Conservation (phyloP, 495 filamentous ascomycete species). For the Aspergillus egyptiacus region DNA sequence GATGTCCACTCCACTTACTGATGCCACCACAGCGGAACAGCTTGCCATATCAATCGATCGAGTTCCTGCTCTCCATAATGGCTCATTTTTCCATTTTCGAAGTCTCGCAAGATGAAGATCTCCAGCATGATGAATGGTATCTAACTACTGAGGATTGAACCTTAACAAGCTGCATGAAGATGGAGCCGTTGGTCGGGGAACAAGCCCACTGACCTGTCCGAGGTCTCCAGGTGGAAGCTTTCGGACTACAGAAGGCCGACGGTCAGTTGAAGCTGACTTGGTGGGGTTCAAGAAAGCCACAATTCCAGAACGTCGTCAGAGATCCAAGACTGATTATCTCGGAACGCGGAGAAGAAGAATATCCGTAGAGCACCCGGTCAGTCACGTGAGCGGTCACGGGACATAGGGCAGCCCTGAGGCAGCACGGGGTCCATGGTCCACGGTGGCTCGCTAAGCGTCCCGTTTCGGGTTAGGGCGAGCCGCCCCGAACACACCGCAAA, state of each 20-base stretch:
- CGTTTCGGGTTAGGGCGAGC: slow-evolving; percentile 37
- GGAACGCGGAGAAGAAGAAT: slow-evolving; percentile 16
- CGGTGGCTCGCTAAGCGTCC: slow-evolving; percentile 33
- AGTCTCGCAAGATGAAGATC: no score
- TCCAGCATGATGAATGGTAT: no score
- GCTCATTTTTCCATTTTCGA: no score
- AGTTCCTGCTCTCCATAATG: not conserved
- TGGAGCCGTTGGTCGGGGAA: slow-evolving; percentile 4
- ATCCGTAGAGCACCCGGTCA: slow-evolving; percentile 11
- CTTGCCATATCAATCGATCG: not conserved
- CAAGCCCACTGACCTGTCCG: no score
- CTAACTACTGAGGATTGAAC: not conserved
- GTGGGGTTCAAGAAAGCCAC: slow-evolving; percentile 17
- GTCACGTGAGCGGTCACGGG: slow-evolving; percentile 29
- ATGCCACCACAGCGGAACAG: slow-evolving; percentile 3
- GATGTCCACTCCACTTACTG: slow-evolving; percentile 1
- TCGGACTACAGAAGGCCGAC: slow-evolving; percentile 39
- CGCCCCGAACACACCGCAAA: slow-evolving; percentile 38
- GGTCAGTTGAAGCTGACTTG: slow-evolving; percentile 19
- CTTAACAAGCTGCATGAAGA: slow-evolving; percentile 9
- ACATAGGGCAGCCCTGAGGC: slow-evolving; percentile 37
- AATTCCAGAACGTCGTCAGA: slow-evolving; percentile 2
- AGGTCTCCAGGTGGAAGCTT: slow-evolving; percentile 17
- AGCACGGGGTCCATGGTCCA: no score
- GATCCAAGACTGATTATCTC: slow-evolving; percentile 15